These are phyloP conservation scores for Kondoa subrosea DNA, from an alignment of 768 basidiomycete species.

Conservation along the genomic window DNA sequence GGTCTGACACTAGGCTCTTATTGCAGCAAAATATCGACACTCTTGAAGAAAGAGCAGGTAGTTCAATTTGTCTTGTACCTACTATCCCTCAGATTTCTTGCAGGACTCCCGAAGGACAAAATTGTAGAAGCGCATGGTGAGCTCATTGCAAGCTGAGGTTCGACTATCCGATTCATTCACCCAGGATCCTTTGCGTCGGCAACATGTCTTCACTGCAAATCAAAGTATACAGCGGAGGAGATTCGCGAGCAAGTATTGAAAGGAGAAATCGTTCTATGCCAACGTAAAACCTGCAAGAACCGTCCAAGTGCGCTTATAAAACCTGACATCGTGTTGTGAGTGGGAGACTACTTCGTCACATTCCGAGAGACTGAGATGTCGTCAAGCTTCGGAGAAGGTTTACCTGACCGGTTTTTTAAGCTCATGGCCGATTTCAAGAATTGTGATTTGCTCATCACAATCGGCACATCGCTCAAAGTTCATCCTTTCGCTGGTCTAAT, in stretches of 20 bases:
- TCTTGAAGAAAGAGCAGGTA: no score
- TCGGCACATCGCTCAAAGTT: conserved; percentile 77
- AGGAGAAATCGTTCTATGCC: conserved; percentile 55
- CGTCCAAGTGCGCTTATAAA: conserved; percentile 43
- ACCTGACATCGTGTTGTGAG: conserved; percentile 52
- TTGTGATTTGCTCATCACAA: conserved; percentile 77
- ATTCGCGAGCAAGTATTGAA: conserved; percentile 49
- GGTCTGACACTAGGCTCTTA: background rate
- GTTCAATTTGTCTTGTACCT: no score
- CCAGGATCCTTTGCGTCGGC: conserved; percentile 60
- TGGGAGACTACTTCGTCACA: background rate
- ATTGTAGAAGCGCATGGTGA: conserved; percentile 84
- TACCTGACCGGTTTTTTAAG: conserved; percentile 52
- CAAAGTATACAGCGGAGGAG: conserved; percentile 45
- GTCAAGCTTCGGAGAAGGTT: conserved; percentile 38
- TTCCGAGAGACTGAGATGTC: conserved; percentile 1
- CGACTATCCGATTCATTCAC: background rate
- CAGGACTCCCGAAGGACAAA: conserved; percentile 53
- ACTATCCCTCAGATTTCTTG: no score
- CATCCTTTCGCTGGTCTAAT: conserved; percentile 56
- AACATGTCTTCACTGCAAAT: conserved; percentile 58
- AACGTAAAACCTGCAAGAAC: conserved; percentile 24
- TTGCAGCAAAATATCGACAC: conserved; percentile 71
- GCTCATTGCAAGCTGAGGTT: background rate
- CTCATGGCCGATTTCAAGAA: conserved; percentile 41